Base-by-base conservation (phyloP, 805 yeast species). In the Candida endomychidarum region DNA sequence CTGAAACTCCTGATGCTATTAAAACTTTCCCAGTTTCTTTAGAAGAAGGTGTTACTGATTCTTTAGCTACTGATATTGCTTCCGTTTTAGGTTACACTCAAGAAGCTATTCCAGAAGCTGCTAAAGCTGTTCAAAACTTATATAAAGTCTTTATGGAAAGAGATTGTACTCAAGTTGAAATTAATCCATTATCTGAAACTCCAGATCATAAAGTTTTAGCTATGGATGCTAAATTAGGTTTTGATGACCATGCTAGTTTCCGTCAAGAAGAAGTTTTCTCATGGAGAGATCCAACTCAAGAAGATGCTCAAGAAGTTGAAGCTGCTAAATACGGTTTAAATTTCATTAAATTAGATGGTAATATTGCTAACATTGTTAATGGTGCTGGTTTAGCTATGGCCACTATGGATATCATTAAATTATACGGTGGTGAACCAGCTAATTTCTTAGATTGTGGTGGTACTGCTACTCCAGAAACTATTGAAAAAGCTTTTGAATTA, bases 361-460 rank as follows among this genome's bases (percentile, higher is more conserved):
- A 89, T 78, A 91, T 93, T 61, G 99, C 99, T 57, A 91, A 96
- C 76, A 77, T 93, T 49, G 99, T 93, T 65, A 93, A 93, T 70
- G 99, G 99, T 76, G 99, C 99, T 44, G 99, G 99, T 69, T 80
- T 93, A 64, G 99, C 99, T 58, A 93, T 93, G 99, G 99, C 99
- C 56, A 93, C 99, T 52, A 90, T 93, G 97, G 99, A 93, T 71
- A 95, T 95, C 65, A 88, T 93, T 75, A 89, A 93, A 75, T 80
- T 93, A 58, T 86, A 89, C 74, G 97, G 98, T 60, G 99, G 99
- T 67, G 86, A 81, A 54, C 99, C 99, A 58, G 99, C 99, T 52
- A 93, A 93, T 78, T 93, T 93, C 80, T 80, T 93, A 65, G 99
- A 93, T 76, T 93, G 96, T 70, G 99, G 99, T 77, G 99, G 99